Percentiles rank a stretch among this genome's conserved stretches.
phyloP scores from a whole-genome alignment of 495 filamentous ascomycete species.

The Letharia columbiana region DNA sequence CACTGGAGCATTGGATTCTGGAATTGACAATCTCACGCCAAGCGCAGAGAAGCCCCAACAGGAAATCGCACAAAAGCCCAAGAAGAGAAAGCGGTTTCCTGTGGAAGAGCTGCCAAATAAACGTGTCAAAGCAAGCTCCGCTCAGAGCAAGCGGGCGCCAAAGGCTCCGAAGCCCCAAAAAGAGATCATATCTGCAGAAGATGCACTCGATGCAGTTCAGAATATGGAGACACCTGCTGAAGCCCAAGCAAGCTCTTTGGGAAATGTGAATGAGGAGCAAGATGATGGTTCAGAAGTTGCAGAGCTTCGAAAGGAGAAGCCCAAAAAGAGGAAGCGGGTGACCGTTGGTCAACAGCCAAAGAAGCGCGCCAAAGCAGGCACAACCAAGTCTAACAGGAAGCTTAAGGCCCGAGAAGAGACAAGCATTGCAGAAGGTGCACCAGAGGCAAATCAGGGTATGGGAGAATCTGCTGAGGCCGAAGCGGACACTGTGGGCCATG shows the following conservation, averaged over 20 bases:
- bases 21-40: not conserved
- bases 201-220: not conserved
- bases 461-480: not conserved
- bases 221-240: not conserved
- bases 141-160: not conserved
- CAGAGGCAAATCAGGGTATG: not conserved
- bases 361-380: conserved; percentile 5
- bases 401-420: not conserved
- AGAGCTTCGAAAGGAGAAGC: conserved; percentile 3
- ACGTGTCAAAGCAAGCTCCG: not conserved
- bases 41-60: not conserved
- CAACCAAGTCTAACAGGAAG: not conserved
- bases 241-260: not conserved
- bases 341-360: conserved; percentile 22
- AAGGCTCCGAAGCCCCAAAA: not conserved
- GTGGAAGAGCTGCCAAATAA: conserved; percentile 9
- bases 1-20: not conserved
- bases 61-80: not conserved
- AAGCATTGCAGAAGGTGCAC: not conserved
- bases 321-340: conserved; percentile 19
- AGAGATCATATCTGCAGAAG: not conserved
- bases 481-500: not conserved
- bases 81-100: conserved; percentile 7
- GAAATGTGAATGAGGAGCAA: not conserved
- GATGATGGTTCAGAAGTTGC: not conserved